Percentiles rank a stretch among this genome's conserved stretches.
phyloP scores from a whole-genome alignment of 1,139 yeast genomes.

The Wickerhamomyces sp. region DNA sequence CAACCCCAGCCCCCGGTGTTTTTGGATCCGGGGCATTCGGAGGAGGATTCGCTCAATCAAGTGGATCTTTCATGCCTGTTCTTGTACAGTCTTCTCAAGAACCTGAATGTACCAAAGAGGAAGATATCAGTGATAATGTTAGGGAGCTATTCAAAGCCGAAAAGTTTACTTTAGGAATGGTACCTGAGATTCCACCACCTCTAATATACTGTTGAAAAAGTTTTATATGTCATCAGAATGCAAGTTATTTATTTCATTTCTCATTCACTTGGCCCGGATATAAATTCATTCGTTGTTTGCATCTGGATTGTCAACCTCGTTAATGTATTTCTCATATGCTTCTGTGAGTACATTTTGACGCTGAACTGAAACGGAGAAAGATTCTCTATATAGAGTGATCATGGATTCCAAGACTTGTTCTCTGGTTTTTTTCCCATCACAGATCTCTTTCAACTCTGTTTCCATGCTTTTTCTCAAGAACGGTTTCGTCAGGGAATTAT shows the following conservation, averaged over 20 bases:
- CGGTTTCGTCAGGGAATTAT: conserved; percentile 83
- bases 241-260: background rate
- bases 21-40: conserved; percentile 3
- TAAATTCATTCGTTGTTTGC: background rate
- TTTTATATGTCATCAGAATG: background rate
- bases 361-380: conserved; percentile 19
- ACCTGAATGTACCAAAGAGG: conserved; percentile 29
- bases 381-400: conserved; percentile 57
- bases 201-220: conserved; percentile 33
- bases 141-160: conserved; percentile 46
- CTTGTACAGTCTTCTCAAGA: conserved; percentile 31
- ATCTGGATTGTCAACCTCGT: conserved; percentile 7
- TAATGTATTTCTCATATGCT: conserved; percentile 15
- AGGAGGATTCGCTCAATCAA: conserved; percentile 2
- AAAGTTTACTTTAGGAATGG: conserved; percentile 53
- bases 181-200: conserved; percentile 85
- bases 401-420: conserved; percentile 53
- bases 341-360: conserved; percentile 14
- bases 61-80: conserved; percentile 10
- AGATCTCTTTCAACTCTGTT: conserved; percentile 56
- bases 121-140: conserved; percentile 39
- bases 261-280: background rate
- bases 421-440: conserved; percentile 55
- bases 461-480: conserved; percentile 79
- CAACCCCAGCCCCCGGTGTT: conserved; percentile 1